Evolutionary conservation across 2,329 filamentous ascomycete genomes (phyloP).

Genomic region (Trichoderma gracile): DNA sequence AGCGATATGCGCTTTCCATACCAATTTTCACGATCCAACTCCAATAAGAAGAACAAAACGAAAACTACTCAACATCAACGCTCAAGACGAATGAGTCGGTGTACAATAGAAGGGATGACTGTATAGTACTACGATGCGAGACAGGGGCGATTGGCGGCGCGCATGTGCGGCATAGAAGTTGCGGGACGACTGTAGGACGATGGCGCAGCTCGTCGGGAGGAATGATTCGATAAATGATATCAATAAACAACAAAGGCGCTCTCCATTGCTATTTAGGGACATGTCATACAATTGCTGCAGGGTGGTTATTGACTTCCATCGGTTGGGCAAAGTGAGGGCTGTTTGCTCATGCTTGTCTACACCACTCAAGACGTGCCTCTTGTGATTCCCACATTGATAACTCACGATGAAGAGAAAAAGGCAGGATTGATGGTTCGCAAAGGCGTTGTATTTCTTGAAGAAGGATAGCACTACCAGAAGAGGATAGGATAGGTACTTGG

Average conservation of each 20-base stretch:
- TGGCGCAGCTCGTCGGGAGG: background rate
- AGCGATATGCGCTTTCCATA: constrained; percentile 1
- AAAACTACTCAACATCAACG: background rate
- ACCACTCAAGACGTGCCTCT: no score
- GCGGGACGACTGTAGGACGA: constrained; percentile 10
- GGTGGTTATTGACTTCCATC: background rate
- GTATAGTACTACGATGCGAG: constrained; percentile 33
- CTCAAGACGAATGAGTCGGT: constrained; percentile 2
- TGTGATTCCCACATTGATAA: no score
- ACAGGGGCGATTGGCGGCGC: constrained; percentile 4
- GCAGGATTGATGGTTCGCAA: no score
- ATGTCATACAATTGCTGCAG: background rate
- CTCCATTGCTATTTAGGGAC: constrained; percentile 4
- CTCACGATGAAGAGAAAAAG: no score
- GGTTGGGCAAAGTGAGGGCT: background rate
- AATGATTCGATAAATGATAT: constrained; percentile 17
- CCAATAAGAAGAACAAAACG: background rate
- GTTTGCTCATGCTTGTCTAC: no score
- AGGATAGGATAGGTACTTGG: no score
- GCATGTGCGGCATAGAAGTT: constrained; percentile 9
- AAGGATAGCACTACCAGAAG: no score
- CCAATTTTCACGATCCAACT: background rate
- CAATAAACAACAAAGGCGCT: constrained; percentile 7
- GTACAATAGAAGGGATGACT: constrained; percentile 28
- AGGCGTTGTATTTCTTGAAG: no score